A percentile compares a stretch with the other conserved stretches of the same genome.
Evolutionary conservation across 2,329 filamentous ascomycete species (phyloP).

Genomic region (Elsinoe fawcettii): DNA sequence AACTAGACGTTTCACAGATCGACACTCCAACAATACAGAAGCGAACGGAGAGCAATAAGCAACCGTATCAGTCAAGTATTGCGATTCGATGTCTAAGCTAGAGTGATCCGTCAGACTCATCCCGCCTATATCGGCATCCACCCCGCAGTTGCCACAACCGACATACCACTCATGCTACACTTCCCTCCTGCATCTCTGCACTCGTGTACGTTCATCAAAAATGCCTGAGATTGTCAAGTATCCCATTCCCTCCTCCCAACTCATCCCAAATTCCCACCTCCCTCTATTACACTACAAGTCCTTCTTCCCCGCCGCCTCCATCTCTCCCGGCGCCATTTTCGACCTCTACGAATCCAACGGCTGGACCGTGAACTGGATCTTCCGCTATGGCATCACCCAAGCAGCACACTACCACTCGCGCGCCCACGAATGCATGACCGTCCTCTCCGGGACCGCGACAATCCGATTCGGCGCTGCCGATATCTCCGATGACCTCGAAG

Average conservation of each 20-base stretch:
- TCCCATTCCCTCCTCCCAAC: slow-evolving; percentile 36
- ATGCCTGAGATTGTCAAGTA: slow-evolving; percentile 33
- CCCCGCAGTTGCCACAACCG: too few species aligned
- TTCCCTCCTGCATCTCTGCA: too few species aligned
- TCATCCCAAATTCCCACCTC: slow-evolving; percentile 46
- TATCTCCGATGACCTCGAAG: slow-evolving; percentile 33
- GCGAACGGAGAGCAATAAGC: too few species aligned
- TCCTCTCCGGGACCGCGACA: slow-evolving; percentile 45
- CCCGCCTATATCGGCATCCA: too few species aligned
- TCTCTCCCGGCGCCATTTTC: slow-evolving; percentile 18
- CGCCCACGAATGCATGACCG: slow-evolving; percentile 52
- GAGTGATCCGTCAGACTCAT: too few species aligned
- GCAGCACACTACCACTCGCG: slow-evolving; percentile 50
- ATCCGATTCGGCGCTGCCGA: slow-evolving; percentile 52
- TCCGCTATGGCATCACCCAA: slow-evolving; percentile 49
- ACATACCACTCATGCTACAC: too few species aligned
- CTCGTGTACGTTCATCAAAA: too few species aligned
- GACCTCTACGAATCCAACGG: slow-evolving; percentile 42
- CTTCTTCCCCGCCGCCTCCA: slow-evolving; percentile 22
- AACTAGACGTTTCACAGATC: too few species aligned
- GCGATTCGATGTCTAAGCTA: too few species aligned
- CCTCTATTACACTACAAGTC: slow-evolving; percentile 46
- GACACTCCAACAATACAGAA: too few species aligned
- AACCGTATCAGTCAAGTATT: too few species aligned
- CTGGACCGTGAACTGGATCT: slow-evolving; percentile 51